Evolutionary conservation across 129 eudicot species (phyloP), one percentile per base, ranked within the genome.

Genomic region (Artemisia argyi): DNA sequence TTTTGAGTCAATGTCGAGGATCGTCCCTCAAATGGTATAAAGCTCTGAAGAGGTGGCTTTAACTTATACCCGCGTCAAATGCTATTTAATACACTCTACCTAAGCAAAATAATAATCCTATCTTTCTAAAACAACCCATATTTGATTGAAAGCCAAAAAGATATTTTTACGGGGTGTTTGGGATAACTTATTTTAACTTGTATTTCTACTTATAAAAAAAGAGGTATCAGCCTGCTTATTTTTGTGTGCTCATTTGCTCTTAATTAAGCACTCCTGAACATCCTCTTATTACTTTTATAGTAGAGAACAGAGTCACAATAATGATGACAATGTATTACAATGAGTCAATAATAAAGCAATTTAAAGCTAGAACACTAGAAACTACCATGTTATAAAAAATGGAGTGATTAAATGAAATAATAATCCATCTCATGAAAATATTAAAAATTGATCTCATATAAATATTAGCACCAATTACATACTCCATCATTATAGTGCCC

Each of bases 1-100:
- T 69, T 60, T 57, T 35, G 44, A 50, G 81, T 53, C 30, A 39
- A 69, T 24, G 65, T 22, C 8, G n/a, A 69, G 14, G 70, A 68
- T 69, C 49, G 16, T 10, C 76, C 62, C 70, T 69, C 14, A 50
- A 71, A 69, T 13, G 65, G 44, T 59, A 32, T 59, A 59, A 22
- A 59, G 15, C n/a, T 24, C 30, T 10, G 65, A 59, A 19, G 35
- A 20, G 42, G 65, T 3, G 17, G n/a, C 61, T 1, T 55, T 59
- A 12, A 24, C 14, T 22, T 19, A 59, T 24, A 59, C 13, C 42
- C 65, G 9, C 3, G 42, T 16, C 65, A 59, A 58, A 22, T 32
- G 32, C 65, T 59, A 22, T 22, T 59, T 59, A 24, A 59, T 12
- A 20, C 35, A 22, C 28, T 22, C 65, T 55, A 16, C 13, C 26